Evolutionary conservation across 805 yeast genomes (phyloP).

Genomic region (Sugiyamaella marilandica): DNA sequence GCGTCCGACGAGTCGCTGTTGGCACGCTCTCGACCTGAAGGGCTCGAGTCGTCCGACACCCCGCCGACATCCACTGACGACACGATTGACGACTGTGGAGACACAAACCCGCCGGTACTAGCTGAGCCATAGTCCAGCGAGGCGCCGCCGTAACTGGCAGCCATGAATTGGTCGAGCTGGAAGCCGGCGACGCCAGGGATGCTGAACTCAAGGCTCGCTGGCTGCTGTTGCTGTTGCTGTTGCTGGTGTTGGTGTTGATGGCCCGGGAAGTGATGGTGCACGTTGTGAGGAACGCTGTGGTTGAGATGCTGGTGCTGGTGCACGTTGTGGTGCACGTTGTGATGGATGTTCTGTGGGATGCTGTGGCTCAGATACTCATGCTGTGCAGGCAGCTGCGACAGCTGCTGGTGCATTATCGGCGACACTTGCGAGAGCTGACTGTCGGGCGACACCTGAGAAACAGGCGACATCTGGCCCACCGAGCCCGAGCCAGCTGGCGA

Average conservation of each 20-base stretch:
- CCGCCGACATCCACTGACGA: background rate
- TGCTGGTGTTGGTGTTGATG: background rate
- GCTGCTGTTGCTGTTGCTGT: background rate
- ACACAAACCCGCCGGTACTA: background rate
- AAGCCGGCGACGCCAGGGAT: too few species aligned
- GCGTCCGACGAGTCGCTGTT: background rate
- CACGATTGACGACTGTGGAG: constrained; percentile 7
- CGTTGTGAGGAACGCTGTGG: background rate
- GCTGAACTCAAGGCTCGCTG: too few species aligned
- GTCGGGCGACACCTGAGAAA: too few species aligned
- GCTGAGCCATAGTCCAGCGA: background rate
- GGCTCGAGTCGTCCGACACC: background rate
- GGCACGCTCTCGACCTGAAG: background rate
- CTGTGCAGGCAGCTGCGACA: background rate
- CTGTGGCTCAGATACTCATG: background rate
- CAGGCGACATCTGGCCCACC: background rate
- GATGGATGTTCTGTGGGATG: background rate
- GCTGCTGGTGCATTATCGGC: background rate
- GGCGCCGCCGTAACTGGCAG: too few species aligned
- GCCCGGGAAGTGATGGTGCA: background rate
- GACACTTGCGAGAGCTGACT: too few species aligned
- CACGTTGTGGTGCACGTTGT: too few species aligned
- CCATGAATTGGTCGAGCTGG: too few species aligned
- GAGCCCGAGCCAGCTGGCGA: background rate
- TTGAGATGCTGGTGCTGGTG: background rate